Conservation (phyloP, 2,329 filamentous ascomycete genomes). For the Pyricularia sp. region DNA sequence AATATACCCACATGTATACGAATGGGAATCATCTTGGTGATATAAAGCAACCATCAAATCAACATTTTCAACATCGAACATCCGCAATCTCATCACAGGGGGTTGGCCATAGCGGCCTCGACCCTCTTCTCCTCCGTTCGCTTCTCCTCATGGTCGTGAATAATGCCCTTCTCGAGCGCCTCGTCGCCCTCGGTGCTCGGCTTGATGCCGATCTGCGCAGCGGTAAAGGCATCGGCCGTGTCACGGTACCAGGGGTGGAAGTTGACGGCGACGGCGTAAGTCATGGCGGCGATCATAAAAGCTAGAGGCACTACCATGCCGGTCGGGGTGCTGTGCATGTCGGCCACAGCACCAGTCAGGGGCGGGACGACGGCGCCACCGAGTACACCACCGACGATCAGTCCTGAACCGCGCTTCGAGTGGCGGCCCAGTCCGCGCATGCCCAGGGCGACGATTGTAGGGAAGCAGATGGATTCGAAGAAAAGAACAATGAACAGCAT, state of each 20-base stretch:
- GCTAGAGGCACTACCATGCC: constrained; percentile 58
- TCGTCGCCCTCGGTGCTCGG: not conserved
- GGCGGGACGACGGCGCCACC: constrained; percentile 69
- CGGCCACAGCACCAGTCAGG: constrained; percentile 58
- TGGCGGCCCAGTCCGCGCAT: constrained; percentile 68
- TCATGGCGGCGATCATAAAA: constrained; percentile 48
- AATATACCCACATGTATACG: not conserved
- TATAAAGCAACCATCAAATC: not conserved
- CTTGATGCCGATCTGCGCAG: constrained; percentile 29
- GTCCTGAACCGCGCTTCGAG: constrained; percentile 67
- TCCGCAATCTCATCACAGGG: not conserved
- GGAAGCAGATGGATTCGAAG: constrained; percentile 75
- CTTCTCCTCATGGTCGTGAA: not conserved
- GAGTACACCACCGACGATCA: constrained; percentile 59
- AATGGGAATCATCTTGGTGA: not conserved
- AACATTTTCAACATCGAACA: not conserved
- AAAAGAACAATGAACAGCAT: constrained; percentile 66
- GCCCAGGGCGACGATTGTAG: constrained; percentile 69
- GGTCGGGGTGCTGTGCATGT: constrained; percentile 47
- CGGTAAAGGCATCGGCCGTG: constrained; percentile 49
- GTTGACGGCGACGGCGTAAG: constrained; percentile 54
- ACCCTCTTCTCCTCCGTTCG: constrained; percentile 1
- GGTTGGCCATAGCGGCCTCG: not conserved
- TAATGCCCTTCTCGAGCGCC: not conserved
- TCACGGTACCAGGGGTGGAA: constrained; percentile 55